Conservation (phyloP, 805 yeast species). For the Candida pini region DNA sequence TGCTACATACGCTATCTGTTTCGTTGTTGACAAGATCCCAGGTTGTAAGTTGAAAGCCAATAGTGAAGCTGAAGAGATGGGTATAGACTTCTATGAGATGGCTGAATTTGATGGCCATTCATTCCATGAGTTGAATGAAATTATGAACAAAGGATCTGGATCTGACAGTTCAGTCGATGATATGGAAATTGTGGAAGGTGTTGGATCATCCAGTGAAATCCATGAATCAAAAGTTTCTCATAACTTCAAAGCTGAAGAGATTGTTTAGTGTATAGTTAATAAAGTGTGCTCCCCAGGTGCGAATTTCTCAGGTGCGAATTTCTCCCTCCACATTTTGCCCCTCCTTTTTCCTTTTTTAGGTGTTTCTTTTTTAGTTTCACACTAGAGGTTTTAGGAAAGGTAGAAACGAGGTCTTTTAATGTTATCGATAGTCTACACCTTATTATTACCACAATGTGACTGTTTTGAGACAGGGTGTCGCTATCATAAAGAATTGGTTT, state of each 20-base stretch:
- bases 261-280: too few relatives aligned
- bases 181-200: slow-evolving; percentile 8
- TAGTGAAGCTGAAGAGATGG: slow-evolving; percentile 44
- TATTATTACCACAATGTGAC: too few relatives aligned
- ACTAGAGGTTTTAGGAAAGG: too few relatives aligned
- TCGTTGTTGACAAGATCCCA: slow-evolving; percentile 45
- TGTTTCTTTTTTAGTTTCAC: too few relatives aligned
- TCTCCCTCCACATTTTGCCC: too few relatives aligned
- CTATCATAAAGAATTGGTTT: too few relatives aligned
- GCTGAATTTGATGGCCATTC: slow-evolving; percentile 37
- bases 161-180: slow-evolving; percentile 9
- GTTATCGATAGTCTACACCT: too few relatives aligned
- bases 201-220: slow-evolving; percentile 12
- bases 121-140: slow-evolving; percentile 14
- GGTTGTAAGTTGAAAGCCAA: slow-evolving; percentile 41
- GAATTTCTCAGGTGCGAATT: too few relatives aligned
- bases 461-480: too few relatives aligned
- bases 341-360: too few relatives aligned
- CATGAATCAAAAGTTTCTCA: slow-evolving; percentile 14
- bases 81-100: slow-evolving; percentile 47
- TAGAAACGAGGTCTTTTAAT: too few relatives aligned
- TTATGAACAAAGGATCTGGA: slow-evolving; percentile 5
- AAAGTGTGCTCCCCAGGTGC: too few relatives aligned
- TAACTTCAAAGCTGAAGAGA: slow-evolving; percentile 12
- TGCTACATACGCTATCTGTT: slow-evolving; percentile 38